Evolutionary conservation across 192 early-diverging fungal species (phyloP), one percentile per base, ranked within the genome.

Genomic region (Umbelopsis sp.): DNA sequence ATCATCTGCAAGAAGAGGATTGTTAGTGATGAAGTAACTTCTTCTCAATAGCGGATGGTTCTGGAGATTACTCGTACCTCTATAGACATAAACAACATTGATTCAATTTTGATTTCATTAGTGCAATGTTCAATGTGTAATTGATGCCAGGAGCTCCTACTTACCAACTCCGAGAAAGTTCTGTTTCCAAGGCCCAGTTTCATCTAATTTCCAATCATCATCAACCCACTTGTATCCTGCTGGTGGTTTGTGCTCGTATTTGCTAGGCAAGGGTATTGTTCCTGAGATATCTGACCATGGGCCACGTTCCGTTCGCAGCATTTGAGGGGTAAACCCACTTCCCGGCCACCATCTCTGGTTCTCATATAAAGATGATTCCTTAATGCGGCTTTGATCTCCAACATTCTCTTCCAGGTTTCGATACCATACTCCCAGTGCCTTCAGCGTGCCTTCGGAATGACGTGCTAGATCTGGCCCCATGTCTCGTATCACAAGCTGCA

Each of bases 211-310:
- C 80, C 80, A 81, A 45, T 74, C 67, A 25, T 51, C 68, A 22
- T 72, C 76, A 4, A 46, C 15, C 80, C 80, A 81, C 25, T 70
- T 23, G 53, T 81, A 75, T 33, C 74, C 74, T 58, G 53, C 49
- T 15, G 73, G 80, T 45, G 78, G 50, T 10, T 45, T 35, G 2
- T 70, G 27, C 13, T 79, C 71, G 47, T 73, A 49, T 22, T 69
- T 79, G 15, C 47, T 55, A 25, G 74, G 58, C 16, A 70, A 30
- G 8, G 52, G 50, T 46, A n/a, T 46, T 8, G 50, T 69, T 1
- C 78, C 78, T 12, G 74, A 69, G 23, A 69, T 72, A 49, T 79
- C 49, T 45, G 78, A 75, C 78, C 78, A 79, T 30, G 73, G 66
- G 16, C 58, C 68, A 46, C 74, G 70, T 66, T 79, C 78, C 22